phyloP scores from a whole-genome alignment of 2,329 filamentous ascomycete genomes.

The Didymella lethalis region DNA sequence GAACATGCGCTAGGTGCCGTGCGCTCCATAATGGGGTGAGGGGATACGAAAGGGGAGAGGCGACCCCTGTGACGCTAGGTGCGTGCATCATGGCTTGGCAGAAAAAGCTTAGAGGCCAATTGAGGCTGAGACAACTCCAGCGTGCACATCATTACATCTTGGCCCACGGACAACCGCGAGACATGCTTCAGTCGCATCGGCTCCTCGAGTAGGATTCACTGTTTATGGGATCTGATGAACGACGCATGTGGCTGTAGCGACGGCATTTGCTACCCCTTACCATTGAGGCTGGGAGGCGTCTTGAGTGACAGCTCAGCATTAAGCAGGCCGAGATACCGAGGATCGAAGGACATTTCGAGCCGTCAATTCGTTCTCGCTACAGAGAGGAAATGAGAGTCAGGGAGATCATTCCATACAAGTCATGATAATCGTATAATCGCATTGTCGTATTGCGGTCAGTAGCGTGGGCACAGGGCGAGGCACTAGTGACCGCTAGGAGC shows the following conservation, averaged over 20 bases:
- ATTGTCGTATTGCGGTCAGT: neutral
- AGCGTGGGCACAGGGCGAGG: neutral
- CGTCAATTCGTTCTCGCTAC: neutral
- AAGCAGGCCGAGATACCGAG: neutral
- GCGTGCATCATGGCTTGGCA: constrained; percentile 14
- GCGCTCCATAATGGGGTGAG: constrained; percentile 7
- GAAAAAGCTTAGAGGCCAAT: constrained; percentile 14
- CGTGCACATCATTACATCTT: constrained; percentile 6
- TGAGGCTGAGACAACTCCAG: constrained; percentile 8
- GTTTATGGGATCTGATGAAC: neutral
- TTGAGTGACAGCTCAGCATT: neutral
- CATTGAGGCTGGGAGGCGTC: neutral
- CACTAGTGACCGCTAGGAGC: neutral
- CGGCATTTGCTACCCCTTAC: neutral
- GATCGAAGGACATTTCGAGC: neutral
- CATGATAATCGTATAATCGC: neutral
- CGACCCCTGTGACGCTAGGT: constrained; percentile 9
- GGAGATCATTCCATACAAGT: neutral
- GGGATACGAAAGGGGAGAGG: constrained; percentile 15
- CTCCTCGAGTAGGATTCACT: neutral
- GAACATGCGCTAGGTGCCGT: constrained; percentile 8
- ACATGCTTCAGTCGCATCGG: neutral
- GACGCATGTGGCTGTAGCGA: neutral
- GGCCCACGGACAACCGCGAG: neutral
- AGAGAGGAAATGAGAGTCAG: neutral